Conservation (phyloP, 768 basidiomycete genomes). For the Mycena leptocephala region DNA sequence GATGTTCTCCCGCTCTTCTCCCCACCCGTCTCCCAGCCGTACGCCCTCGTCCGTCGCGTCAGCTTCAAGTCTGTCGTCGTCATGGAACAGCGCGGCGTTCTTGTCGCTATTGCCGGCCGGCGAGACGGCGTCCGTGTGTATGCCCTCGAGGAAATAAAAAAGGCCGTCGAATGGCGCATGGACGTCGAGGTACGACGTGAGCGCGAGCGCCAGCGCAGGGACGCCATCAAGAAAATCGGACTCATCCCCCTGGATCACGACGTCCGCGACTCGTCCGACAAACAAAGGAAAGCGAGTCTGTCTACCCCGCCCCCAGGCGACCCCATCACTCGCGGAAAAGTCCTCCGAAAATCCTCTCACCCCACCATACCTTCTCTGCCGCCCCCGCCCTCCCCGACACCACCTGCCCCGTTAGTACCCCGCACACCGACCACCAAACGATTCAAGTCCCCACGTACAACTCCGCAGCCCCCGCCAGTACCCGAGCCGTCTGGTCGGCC, state of each 20-base stretch:
- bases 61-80: slow-evolving; percentile 91
- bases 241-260: slow-evolving; percentile 51
- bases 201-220: slow-evolving; percentile 78
- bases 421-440: slow-evolving; percentile 49
- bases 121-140: slow-evolving; percentile 92
- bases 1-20: slow-evolving; percentile 88
- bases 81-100: slow-evolving; percentile 92
- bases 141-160: slow-evolving; percentile 89
- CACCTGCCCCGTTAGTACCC: slow-evolving; percentile 46
- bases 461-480: slow-evolving; percentile 33
- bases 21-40: slow-evolving; percentile 84
- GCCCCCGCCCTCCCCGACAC: slow-evolving; percentile 43
- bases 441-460: slow-evolving; percentile 46
- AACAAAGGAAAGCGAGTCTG: slow-evolving; percentile 63
- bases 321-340: slow-evolving; percentile 42
- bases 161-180: slow-evolving; percentile 90
- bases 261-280: slow-evolving; percentile 62
- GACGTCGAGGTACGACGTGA: slow-evolving; percentile 86
- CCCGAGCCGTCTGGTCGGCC: slow-evolving; percentile 69
- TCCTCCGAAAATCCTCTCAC: slow-evolving; percentile 61
- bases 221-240: slow-evolving; percentile 72
- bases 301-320: slow-evolving; percentile 65
- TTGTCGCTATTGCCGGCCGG: slow-evolving; percentile 92
- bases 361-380: slow-evolving; percentile 48
- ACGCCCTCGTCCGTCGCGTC: slow-evolving; percentile 86